These are phyloP conservation scores for Globisporangium middletonii DNA, from an alignment of 352 stramenopile genomes.

Conservation along the genomic window DNA sequence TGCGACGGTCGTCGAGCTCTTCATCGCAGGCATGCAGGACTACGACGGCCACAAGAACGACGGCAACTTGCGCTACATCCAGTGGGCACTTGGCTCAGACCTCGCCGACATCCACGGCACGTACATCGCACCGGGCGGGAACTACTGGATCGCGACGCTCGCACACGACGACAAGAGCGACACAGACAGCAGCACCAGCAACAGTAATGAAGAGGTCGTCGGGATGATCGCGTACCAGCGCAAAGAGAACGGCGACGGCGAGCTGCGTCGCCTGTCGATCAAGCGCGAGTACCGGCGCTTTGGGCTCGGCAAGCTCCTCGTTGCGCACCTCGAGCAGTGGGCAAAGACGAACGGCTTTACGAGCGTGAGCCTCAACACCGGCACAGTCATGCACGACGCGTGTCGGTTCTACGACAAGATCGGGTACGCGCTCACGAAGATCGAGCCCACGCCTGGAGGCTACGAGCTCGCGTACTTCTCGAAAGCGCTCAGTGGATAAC, in stretches of 20 bases:
- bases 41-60: slow-evolving; percentile 11
- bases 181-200: slow-evolving; percentile 5
- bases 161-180: not conserved
- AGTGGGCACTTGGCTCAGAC: slow-evolving; percentile 20
- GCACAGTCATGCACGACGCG: slow-evolving; percentile 12
- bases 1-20: slow-evolving; percentile 13
- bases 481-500: slow-evolving; percentile 5
- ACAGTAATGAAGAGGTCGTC: slow-evolving; percentile 10
- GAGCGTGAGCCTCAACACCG: slow-evolving; percentile 14
- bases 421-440: slow-evolving; percentile 12
- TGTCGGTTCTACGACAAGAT: slow-evolving; percentile 8
- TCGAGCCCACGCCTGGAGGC: slow-evolving; percentile 5
- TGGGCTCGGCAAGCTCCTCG: slow-evolving; percentile 19
- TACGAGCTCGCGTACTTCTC: slow-evolving; percentile 14
- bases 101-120: slow-evolving; percentile 25
- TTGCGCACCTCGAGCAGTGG: slow-evolving; percentile 17
- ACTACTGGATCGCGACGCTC: slow-evolving; percentile 32
- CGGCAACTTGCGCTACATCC: slow-evolving; percentile 14
- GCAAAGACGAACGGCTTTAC: slow-evolving; percentile 6
- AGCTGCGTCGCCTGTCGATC: slow-evolving; percentile 26
- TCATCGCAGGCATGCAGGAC: slow-evolving; percentile 7
- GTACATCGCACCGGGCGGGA: slow-evolving; percentile 27
- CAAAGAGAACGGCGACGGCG: slow-evolving; percentile 14
- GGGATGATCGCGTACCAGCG: slow-evolving; percentile 15
- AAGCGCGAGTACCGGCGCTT: slow-evolving; percentile 15